Evolutionary conservation across 1,284 basidiomycete species (phyloP), one percentile per base, ranked within the genome.

Genomic region (Pascua guehoae): DNA sequence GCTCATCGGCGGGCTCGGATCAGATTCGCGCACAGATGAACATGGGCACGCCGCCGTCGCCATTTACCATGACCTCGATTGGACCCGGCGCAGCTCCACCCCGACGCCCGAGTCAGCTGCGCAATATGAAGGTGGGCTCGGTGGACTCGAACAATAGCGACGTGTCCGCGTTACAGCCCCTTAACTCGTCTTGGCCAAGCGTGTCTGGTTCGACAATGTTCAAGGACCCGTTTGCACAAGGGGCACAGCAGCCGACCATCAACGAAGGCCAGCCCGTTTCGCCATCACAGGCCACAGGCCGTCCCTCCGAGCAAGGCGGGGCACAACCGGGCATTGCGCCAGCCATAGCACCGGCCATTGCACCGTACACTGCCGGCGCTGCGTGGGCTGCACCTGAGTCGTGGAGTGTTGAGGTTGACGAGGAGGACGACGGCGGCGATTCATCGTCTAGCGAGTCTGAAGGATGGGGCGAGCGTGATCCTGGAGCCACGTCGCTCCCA

Each of bases 301-400:
- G 18, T 17, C 38, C 32, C 14, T 18, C 18, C 41, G 24, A 49
- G n/a, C 38, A 49, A 12, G 38, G 38, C 38, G 51, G 24, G 24
- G 24, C 24, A 3, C 24, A 32, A 32, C 24, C 24, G 24, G 18
- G 45, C 1, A 15, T 43, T 2, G 55, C 54, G 5, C 58, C 59
- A 0, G 52, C 59, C 1, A 51, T 58, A 14, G 41, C 57, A 15
- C 58, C 59, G 0, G 52, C 59, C 1, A 51, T 58, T 14, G 41
- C 57, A 15, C 57, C 65, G 10, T 50, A 60, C 10, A 54, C 47
- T 4, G 46, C 58, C 7, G 60, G 60, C 0, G 74, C 75, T 2
- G 77, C 79, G 4, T 82, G 80, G 80, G 78, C 78, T 1, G 79
- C 80, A 0, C 81, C 81, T 2, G 80, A 82, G 57, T 79, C 78